phyloP scores from a whole-genome alignment of 1,284 basidiomycete species.

The Pseudozyma sp. region DNA sequence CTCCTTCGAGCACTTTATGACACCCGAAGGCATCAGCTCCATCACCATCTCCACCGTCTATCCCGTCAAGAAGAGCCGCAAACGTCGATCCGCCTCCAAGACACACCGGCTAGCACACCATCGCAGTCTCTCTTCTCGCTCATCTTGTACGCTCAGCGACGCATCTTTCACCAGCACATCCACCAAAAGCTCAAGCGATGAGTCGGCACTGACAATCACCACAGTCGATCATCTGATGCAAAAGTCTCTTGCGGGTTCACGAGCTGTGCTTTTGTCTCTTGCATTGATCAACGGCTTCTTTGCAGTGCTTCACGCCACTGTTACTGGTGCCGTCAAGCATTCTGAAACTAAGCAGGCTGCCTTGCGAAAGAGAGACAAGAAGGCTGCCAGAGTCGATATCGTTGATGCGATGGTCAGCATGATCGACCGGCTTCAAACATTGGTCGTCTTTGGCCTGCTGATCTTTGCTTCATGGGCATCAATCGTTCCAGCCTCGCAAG shows the following conservation, averaged over 20 bases:
- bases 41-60: conserved; percentile 8
- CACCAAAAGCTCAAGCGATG: conserved; percentile 1
- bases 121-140: conserved; percentile 21
- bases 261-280: conserved; percentile 21
- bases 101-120: conserved; percentile 18
- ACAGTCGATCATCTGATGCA: conserved; percentile 11
- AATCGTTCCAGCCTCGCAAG: neutral
- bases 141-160: conserved; percentile 9
- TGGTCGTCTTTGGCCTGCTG: conserved; percentile 32
- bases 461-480: conserved; percentile 36
- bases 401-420: conserved; percentile 19
- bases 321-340: conserved; percentile 8
- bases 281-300: conserved; percentile 32
- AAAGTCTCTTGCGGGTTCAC: conserved; percentile 8
- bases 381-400: conserved; percentile 7
- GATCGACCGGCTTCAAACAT: conserved; percentile 30
- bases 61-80: conserved; percentile 10
- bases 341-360: neutral
- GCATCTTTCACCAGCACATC: neutral
- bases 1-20: conserved; percentile 29
- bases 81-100: conserved; percentile 10
- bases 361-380: neutral
- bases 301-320: conserved; percentile 10
- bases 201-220: neutral
- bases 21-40: conserved; percentile 9